Evolutionary conservation across 257 asterid genomes (phyloP).

Genomic region (Forsythia suspensa): DNA sequence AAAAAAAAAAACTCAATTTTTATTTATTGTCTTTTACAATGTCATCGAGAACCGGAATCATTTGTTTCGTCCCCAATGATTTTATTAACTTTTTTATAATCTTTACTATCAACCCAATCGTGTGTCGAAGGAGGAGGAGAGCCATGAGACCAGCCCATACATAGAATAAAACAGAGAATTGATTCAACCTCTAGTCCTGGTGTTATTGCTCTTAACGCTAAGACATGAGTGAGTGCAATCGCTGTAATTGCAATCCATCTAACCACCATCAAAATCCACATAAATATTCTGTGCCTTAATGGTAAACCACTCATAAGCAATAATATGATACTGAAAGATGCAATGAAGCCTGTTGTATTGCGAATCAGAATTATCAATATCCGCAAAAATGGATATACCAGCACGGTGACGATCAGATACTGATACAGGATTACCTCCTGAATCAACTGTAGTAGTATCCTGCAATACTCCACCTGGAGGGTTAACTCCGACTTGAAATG

Average conservation of each 20-base stretch:
- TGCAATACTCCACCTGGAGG: slow-evolving; percentile 34
- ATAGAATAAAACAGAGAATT: too few relatives aligned
- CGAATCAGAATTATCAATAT: slow-evolving; percentile 12
- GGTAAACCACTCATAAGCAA: slow-evolving; percentile 42
- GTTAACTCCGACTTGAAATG: slow-evolving; percentile 38
- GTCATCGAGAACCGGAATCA: too few relatives aligned
- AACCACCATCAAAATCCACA: slow-evolving; percentile 29
- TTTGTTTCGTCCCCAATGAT: too few relatives aligned
- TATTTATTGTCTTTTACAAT: too few relatives aligned
- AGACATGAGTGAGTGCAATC: slow-evolving; percentile 26
- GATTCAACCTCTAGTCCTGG: slow-evolving; percentile 25
- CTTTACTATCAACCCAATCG: slow-evolving; percentile 21
- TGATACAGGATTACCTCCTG: too few relatives aligned
- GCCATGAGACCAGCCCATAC: slow-evolving; percentile 7
- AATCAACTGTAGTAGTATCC: background rate
- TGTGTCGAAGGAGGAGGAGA: background rate
- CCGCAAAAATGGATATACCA: background rate
- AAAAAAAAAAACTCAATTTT: too few relatives aligned
- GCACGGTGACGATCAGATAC: background rate
- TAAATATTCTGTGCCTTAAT: slow-evolving; percentile 7
- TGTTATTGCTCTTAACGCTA: slow-evolving; percentile 9
- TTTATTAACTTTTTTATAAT: background rate
- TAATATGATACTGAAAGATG: slow-evolving; percentile 41
- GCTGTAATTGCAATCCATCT: slow-evolving; percentile 34
- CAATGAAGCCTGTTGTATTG: slow-evolving; percentile 33